Conservation (phyloP, 352 stramenopile species). For the Phytopythium montanum region DNA sequence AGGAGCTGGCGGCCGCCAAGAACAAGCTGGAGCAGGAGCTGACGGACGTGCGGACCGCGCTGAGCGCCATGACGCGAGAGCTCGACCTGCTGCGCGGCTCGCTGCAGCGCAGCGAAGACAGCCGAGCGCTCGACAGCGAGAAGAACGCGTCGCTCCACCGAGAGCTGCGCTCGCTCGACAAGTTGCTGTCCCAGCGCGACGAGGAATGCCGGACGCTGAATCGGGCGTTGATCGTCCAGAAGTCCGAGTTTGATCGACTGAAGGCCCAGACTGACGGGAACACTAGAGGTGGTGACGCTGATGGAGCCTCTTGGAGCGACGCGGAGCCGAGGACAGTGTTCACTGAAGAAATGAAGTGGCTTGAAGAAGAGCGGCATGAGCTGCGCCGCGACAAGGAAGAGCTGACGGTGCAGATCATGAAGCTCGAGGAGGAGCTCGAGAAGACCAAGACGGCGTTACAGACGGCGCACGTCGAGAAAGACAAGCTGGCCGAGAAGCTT, state of each 20-base stretch:
- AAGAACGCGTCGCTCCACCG: constrained; percentile 71
- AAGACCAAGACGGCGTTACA: constrained; percentile 33
- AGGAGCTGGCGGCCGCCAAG: constrained; percentile 32
- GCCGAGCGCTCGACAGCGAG: constrained; percentile 45
- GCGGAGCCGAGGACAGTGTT: constrained; percentile 29
- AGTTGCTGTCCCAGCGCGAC: constrained; percentile 59
- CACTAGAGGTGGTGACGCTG: neutral
- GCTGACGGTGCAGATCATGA: constrained; percentile 47
- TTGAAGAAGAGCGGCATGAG: constrained; percentile 61
- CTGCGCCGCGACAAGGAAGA: constrained; percentile 53
- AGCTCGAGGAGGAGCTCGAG: constrained; percentile 57
- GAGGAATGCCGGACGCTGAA: constrained; percentile 67
- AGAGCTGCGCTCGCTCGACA: constrained; percentile 70
- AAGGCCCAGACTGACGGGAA: constrained; percentile 22
- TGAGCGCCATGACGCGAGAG: constrained; percentile 43
- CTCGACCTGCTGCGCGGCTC: constrained; percentile 53
- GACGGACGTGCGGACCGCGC: constrained; percentile 27
- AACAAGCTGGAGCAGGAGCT: constrained; percentile 42
- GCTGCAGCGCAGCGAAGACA: constrained; percentile 57
- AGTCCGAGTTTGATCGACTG: constrained; percentile 53
- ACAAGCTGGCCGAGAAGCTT: constrained; percentile 40
- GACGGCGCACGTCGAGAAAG: constrained; percentile 35
- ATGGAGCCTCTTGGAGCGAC: constrained; percentile 11
- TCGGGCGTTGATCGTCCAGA: constrained; percentile 45
- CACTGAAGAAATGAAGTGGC: constrained; percentile 68